A percentile compares a stretch with the other conserved stretches of the same genome.
These are phyloP conservation scores for Usnea hakonensis DNA, from an alignment of 495 filamentous ascomycete species.

Conservation along the genomic window DNA sequence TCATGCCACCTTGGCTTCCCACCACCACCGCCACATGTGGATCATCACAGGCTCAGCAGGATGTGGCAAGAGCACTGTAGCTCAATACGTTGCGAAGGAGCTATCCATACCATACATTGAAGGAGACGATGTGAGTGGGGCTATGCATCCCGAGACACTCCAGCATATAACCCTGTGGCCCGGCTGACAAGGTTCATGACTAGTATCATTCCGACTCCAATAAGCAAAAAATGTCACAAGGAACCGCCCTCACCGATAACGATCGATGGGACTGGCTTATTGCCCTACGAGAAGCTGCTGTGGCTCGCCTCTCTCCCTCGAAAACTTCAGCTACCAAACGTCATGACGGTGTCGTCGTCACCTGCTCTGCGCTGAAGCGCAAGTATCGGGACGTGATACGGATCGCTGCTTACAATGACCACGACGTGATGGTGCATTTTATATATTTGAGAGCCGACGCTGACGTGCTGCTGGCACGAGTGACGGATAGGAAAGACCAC, in stretches of 20 bases:
- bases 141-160: neutral
- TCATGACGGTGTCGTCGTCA: slow-evolving; percentile 77
- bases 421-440: slow-evolving; percentile 78
- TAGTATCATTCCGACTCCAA: slow-evolving; percentile 83
- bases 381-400: slow-evolving; percentile 98
- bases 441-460: slow-evolving; percentile 80
- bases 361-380: slow-evolving; percentile 91
- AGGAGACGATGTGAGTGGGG: slow-evolving; percentile 78
- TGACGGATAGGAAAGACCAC: slow-evolving; percentile 66
- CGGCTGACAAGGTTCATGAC: slow-evolving; percentile 2
- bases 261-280: slow-evolving; percentile 99
- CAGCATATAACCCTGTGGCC: neutral
- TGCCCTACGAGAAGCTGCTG: slow-evolving; percentile 71
- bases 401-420: slow-evolving; percentile 70
- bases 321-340: slow-evolving; percentile 37
- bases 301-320: slow-evolving; percentile 50
- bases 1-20: slow-evolving; percentile 24
- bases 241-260: slow-evolving; percentile 81
- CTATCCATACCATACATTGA: slow-evolving; percentile 80
- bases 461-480: slow-evolving; percentile 64
- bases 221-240: slow-evolving; percentile 87
- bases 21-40: slow-evolving; percentile 74
- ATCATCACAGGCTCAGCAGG: slow-evolving; percentile 96
- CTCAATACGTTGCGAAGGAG: slow-evolving; percentile 61
- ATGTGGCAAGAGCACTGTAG: slow-evolving; percentile 93